Evolutionary conservation across 768 basidiomycete genomes (phyloP), one percentile per base, ranked within the genome.

Genomic region (Boletus insuetus): DNA sequence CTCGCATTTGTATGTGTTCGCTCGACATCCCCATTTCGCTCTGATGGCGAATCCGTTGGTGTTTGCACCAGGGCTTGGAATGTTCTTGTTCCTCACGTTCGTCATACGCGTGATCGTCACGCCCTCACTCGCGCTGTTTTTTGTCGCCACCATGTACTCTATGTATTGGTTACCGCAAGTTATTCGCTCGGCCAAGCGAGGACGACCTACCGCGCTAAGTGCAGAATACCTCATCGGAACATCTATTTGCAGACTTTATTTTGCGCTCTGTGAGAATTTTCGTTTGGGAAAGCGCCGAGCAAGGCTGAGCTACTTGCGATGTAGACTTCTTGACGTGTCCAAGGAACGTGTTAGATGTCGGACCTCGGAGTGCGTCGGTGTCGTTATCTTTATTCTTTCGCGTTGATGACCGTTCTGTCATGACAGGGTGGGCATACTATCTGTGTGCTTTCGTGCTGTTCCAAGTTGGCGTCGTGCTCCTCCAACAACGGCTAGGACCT

Each of bases 111-210:
- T 93, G 46, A 83, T 91, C 49, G 63, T 89, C 63, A 83, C 84
- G 20, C 82, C 87, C 2, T 79, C 81, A 0, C 74, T 91, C 42
- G 80, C 86, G 9, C 75, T 90, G 61, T 59, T 86, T 17, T 83
- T 89, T 59, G 79, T 94, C 34, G 81, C 77, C 11, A 67, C 75
- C 26, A 79, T 91, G 53, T 93, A 95, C 69, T 87, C 86, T 7
- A 79, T 79, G 55, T 85, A 94, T 64, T 97, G 94, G 94, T 61
- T 87, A 6, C 86, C 91, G 4, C 94, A 95, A 70, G 91, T 97
- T 46, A 75, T 86, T 50, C 79, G 94, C 22, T 89, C 91, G 16
- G 83, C 79, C 16, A 79, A 80, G 20, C 80, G 89, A 22, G 88
- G 86, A 10, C 79, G 90, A 55, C 78, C 79, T 9, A 87, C 87